These are phyloP conservation scores for Heracleum sosnowskyi DNA, from an alignment of 129 eudicot genomes.

Conservation along the genomic window DNA sequence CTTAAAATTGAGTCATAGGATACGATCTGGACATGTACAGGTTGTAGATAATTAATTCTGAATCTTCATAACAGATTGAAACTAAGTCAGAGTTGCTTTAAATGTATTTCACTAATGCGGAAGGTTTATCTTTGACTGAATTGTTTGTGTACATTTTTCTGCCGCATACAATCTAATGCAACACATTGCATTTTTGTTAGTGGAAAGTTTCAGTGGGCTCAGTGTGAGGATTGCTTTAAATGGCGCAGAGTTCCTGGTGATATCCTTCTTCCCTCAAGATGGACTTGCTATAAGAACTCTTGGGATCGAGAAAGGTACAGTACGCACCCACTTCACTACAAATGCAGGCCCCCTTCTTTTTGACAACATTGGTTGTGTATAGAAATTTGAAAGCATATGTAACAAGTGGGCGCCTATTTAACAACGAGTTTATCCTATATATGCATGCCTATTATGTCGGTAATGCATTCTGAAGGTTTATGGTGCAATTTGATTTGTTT, in stretches of 20 bases:
- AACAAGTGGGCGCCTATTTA: background rate
- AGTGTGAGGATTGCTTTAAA: constrained; percentile 51
- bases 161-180: constrained; percentile 9
- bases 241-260: constrained; percentile 56
- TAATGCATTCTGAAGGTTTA: background rate
- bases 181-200: constrained; percentile 17
- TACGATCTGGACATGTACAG: background rate
- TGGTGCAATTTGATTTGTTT: background rate
- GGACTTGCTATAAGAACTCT: constrained; percentile 44
- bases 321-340: background rate
- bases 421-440: background rate
- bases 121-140: background rate
- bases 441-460: background rate
- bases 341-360: background rate
- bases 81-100: background rate
- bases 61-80: background rate
- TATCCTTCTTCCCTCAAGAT: constrained; percentile 38
- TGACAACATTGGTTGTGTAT: background rate
- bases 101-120: background rate
- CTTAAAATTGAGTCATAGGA: background rate
- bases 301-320: constrained; percentile 49
- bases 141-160: background rate
- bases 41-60: background rate
- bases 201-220: constrained; percentile 42
- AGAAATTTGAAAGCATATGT: background rate